A percentile compares a stretch with the other conserved stretches of the same genome.
Conservation (phyloP, 1,139 yeast species). For the Protomyces gravidus region DNA sequence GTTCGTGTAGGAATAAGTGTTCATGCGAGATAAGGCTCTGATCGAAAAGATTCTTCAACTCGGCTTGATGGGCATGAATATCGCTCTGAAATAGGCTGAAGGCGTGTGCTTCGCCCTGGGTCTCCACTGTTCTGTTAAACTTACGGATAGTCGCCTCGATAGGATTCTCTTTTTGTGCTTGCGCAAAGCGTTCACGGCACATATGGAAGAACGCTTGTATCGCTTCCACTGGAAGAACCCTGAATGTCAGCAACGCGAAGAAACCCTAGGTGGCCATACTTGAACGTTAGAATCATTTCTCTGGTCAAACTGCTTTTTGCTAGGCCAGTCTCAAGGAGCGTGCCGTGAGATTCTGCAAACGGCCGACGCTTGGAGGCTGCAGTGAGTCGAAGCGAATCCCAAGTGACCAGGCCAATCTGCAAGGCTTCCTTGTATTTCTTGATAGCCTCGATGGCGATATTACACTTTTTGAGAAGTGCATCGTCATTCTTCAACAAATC, state of each 20-base stretch:
- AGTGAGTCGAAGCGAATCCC: not conserved
- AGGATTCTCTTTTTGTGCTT: not conserved
- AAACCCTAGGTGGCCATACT: not conserved
- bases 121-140: not conserved
- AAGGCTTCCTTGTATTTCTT: constrained; percentile 1
- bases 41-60: constrained; percentile 5
- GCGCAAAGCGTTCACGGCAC: not conserved
- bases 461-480: not conserved
- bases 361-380: not conserved
- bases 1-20: constrained; percentile 23
- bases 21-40: constrained; percentile 11
- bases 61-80: not conserved
- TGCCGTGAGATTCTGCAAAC: constrained; percentile 5
- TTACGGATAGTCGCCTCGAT: not conserved
- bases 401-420: not conserved
- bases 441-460: not conserved
- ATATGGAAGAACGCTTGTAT: not conserved
- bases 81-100: no score
- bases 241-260: not conserved
- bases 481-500: not conserved
- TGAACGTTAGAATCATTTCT: constrained; percentile 8
- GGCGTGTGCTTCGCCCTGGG: not conserved
- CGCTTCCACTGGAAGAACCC: not conserved
- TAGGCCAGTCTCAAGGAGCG: constrained; percentile 13
- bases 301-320: not conserved